Percentiles rank a stretch among this genome's conserved stretches.
Evolutionary conservation across 345 rosid species (phyloP).

Genomic region (Citrus reticulata): DNA sequence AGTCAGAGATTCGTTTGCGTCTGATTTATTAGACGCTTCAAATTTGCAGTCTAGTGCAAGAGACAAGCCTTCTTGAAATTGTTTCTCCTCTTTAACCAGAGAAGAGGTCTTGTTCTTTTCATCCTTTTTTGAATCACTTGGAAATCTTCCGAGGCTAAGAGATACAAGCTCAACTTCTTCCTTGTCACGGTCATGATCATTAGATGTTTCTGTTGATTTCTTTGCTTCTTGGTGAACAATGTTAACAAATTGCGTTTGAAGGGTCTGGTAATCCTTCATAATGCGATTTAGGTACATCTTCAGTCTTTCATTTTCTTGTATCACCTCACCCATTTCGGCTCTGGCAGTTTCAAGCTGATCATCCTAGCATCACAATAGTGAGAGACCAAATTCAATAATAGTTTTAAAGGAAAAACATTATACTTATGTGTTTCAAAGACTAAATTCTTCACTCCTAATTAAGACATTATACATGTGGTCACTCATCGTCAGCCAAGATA

Average conservation of each 20-base stretch:
- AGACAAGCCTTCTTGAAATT: slow-evolving; percentile 22
- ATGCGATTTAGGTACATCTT: slow-evolving; percentile 45
- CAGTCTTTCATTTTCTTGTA: slow-evolving; percentile 73
- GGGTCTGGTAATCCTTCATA: slow-evolving; percentile 60
- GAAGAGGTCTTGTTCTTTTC: slow-evolving; percentile 22
- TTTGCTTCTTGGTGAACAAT: slow-evolving; percentile 35
- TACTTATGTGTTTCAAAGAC: background rate
- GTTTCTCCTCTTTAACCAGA: slow-evolving; percentile 20
- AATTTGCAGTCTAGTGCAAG: slow-evolving; percentile 60
- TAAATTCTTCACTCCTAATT: background rate
- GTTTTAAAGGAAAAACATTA: background rate
- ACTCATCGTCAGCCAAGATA: background rate
- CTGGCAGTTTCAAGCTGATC: slow-evolving; percentile 55
- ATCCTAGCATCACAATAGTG: slow-evolving; percentile 20
- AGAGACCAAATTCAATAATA: background rate
- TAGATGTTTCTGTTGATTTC: slow-evolving; percentile 6
- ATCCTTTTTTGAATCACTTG: slow-evolving; percentile 32
- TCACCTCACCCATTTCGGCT: slow-evolving; percentile 69
- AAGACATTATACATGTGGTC: background rate
- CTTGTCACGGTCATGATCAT: slow-evolving; percentile 3
- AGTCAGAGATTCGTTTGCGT: slow-evolving; percentile 23
- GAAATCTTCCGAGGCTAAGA: slow-evolving; percentile 63
- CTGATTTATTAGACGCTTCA: slow-evolving; percentile 33
- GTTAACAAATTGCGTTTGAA: slow-evolving; percentile 52
- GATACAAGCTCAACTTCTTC: slow-evolving; percentile 64